A percentile compares a stretch with the other conserved stretches of the same genome.
phyloP scores from a whole-genome alignment of 2,329 filamentous ascomycete species.

The Talaromyces pinophilus region DNA sequence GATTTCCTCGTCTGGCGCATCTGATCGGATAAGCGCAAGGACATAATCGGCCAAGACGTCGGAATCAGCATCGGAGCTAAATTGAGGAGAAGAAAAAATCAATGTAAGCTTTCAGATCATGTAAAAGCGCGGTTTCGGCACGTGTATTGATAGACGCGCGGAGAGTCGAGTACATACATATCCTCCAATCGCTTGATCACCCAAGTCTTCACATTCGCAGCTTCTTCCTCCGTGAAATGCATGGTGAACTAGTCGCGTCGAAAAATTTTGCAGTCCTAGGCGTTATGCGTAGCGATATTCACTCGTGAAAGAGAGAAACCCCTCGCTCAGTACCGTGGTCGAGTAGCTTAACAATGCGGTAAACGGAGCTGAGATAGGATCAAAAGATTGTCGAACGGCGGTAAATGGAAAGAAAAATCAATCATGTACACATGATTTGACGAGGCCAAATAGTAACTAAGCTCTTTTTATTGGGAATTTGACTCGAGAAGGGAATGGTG shows the following conservation, averaged over 20 bases:
- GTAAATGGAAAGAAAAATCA: background rate
- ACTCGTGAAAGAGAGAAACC: background rate
- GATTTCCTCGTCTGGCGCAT: conserved; percentile 57
- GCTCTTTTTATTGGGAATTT: no score
- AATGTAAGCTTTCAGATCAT: background rate
- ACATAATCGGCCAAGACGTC: conserved; percentile 65
- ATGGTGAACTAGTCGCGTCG: conserved; percentile 37
- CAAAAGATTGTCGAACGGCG: background rate
- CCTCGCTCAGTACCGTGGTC: background rate
- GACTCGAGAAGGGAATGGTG: background rate
- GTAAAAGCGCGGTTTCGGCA: background rate
- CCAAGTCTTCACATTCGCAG: conserved; percentile 58
- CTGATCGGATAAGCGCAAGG: conserved; percentile 58
- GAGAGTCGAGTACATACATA: conserved; percentile 46
- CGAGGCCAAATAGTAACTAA: no score
- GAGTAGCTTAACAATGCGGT: background rate
- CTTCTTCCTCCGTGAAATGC: conserved; percentile 57
- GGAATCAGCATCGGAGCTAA: conserved; percentile 62
- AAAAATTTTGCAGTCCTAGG: no score
- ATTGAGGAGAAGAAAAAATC: background rate
- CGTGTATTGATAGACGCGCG: background rate
- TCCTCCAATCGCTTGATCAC: conserved; percentile 60
- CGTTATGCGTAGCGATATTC: background rate
- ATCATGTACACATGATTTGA: background rate
- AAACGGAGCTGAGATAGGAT: background rate